Percentiles rank a stretch among this genome's conserved stretches.
Evolutionary conservation across 352 stramenopile genomes (phyloP).

Genomic region (Globisporangium middletonii): DNA sequence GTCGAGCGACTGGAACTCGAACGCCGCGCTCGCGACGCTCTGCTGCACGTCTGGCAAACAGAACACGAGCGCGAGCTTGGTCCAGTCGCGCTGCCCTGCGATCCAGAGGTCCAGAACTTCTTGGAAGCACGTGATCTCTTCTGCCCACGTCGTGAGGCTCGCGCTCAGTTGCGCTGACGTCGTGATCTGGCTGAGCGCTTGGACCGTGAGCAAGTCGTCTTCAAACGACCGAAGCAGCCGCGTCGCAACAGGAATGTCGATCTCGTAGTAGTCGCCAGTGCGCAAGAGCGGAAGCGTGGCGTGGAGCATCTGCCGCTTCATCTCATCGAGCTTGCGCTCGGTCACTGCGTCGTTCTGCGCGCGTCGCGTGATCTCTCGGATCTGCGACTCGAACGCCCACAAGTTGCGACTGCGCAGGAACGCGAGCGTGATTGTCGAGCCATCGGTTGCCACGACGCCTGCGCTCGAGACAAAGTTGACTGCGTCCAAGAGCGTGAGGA

Average conservation of each 20-base stretch:
- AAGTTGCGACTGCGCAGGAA: constrained; percentile 44
- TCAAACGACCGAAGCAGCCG: constrained; percentile 41
- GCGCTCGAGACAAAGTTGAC: constrained; percentile 45
- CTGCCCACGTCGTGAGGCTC: constrained; percentile 45
- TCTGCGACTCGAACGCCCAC: constrained; percentile 48
- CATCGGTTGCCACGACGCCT: constrained; percentile 41
- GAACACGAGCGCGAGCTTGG: constrained; percentile 40
- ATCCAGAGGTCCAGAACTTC: constrained; percentile 57
- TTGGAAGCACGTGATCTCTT: constrained; percentile 57
- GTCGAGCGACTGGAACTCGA: constrained; percentile 55
- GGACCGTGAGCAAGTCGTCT: constrained; percentile 51
- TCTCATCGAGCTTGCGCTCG: constrained; percentile 47
- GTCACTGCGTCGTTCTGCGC: constrained; percentile 49
- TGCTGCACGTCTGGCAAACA: constrained; percentile 47
- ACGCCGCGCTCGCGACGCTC: constrained; percentile 40
- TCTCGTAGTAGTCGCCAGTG: constrained; percentile 37
- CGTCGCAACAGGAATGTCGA: constrained; percentile 24
- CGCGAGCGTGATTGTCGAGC: constrained; percentile 39
- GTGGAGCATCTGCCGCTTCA: constrained; percentile 44
- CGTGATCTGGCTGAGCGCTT: constrained; percentile 42
- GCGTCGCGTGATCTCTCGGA: constrained; percentile 51
- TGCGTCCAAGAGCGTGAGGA: constrained; percentile 39
- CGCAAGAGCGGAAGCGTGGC: constrained; percentile 33
- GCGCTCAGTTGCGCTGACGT: constrained; percentile 24
- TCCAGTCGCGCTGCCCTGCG: constrained; percentile 41